Base-by-base conservation (phyloP, 208 protist genomes). In the Leishmania gerbilli region DNA sequence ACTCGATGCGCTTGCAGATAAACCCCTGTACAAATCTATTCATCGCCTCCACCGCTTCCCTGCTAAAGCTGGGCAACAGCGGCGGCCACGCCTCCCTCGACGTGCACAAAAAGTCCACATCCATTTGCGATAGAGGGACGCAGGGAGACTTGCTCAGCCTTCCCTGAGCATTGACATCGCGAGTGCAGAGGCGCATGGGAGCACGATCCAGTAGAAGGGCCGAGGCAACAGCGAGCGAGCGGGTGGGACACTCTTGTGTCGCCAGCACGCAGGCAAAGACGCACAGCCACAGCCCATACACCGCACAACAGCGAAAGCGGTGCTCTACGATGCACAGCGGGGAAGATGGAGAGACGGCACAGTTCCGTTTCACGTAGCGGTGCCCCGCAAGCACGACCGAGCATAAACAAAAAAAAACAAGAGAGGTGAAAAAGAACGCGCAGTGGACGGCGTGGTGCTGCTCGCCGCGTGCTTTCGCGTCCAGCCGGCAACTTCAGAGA, bases 1-100 rank as follows among this genome's bases (percentile, higher is more conserved):
- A 88, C 81, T 90, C 75, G 67, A 90, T 90, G 71, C 80, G 80
- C 69, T 79, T 79, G 68, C 79, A 80, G 80, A 90, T 84, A 53
- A 87, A 88, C 11, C 81, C 79, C 31, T 84, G 64, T 27, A 90
- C 78, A 64, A 90, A 90, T 42, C 77, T 60, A 21, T 83, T 79
- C 21, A 88, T 19, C 8, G 82, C 81, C 49, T 65, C 84, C 15
- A 75, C 79, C 34, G 82, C 79, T 45, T 87, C 83, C 34, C 31
- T 69, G 56, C 77, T 76, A 55, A 89, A 89, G 58, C 80, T 87
- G 15, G 86, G 77, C 49, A 89, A 60, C 45, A 89, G 79, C 27
- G 86, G 86, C 31, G 86, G 86, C 86, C 86, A 89, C 37, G 65
- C 53, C 15, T 81, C 81, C 2, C 8, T 56, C 17, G 79, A 76